phyloP scores from a whole-genome alignment of 1,284 basidiomycete genomes.

The Apiotrichum veenhuisii region DNA sequence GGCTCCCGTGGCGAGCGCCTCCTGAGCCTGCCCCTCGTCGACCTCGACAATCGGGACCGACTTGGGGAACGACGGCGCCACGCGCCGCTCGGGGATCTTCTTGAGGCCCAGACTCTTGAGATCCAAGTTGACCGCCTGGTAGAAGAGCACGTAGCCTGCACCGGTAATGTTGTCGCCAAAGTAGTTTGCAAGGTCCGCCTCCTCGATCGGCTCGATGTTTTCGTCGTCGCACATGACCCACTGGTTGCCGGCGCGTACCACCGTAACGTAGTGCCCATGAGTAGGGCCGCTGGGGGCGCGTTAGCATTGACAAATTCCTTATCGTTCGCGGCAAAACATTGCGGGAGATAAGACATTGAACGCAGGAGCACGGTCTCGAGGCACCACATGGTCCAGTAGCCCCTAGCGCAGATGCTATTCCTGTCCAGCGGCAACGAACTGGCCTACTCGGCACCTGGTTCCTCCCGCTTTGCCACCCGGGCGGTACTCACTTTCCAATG shows the following conservation, averaged over 20 bases:
- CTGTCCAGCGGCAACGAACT: background rate
- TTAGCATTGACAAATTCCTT: too few species aligned
- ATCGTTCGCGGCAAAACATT: too few species aligned
- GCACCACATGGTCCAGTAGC: too few species aligned
- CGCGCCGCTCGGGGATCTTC: conserved; percentile 13
- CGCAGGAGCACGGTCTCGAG: too few species aligned
- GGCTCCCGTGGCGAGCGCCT: background rate
- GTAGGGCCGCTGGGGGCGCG: conserved; percentile 72
- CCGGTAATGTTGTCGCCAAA: conserved; percentile 87
- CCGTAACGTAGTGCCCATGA: conserved; percentile 95
- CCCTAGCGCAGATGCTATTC: too few species aligned
- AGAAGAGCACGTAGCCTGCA: conserved; percentile 94
- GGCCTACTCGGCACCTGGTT: background rate
- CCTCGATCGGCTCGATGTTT: conserved; percentile 78
- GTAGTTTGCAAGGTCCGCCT: conserved; percentile 85
- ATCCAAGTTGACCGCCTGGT: conserved; percentile 87
- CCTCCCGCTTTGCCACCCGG: background rate
- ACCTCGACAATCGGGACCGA: background rate
- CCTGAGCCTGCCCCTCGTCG: conserved; percentile 4
- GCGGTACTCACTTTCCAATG: conserved; percentile 82
- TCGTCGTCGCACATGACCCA: conserved; percentile 98
- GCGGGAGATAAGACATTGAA: too few species aligned
- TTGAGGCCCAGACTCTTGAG: conserved; percentile 60
- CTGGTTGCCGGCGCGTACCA: conserved; percentile 66
- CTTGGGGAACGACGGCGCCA: conserved; percentile 6